Conservation (phyloP, 2,329 filamentous ascomycete genomes). For the Claviceps citrina region DNA sequence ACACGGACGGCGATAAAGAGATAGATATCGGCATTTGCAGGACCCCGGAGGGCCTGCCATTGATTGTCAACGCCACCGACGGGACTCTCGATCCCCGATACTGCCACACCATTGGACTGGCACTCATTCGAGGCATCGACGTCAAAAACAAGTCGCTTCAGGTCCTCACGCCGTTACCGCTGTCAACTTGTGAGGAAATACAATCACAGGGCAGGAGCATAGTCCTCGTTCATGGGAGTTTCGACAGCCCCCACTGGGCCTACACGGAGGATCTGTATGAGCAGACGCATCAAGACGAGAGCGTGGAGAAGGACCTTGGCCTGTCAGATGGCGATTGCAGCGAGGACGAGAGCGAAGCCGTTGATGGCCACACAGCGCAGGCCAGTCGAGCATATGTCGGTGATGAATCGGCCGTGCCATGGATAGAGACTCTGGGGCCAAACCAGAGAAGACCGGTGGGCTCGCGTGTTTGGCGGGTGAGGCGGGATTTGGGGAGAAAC, state of each 20-base stretch:
- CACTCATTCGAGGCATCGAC: slow-evolving; percentile 57
- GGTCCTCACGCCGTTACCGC: slow-evolving; percentile 45
- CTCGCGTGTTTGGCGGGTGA: slow-evolving; percentile 47
- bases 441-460: slow-evolving; percentile 41
- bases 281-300: slow-evolving; percentile 18
- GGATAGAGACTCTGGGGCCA: slow-evolving; percentile 42
- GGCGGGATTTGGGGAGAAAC: slow-evolving; percentile 41
- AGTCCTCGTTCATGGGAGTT: slow-evolving; percentile 51
- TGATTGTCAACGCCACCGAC: slow-evolving; percentile 40
- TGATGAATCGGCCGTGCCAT: slow-evolving; percentile 28
- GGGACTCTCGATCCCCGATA: slow-evolving; percentile 42
- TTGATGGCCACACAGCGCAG: slow-evolving; percentile 10
- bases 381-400: slow-evolving; percentile 6
- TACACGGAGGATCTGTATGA: slow-evolving; percentile 48
- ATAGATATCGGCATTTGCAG: slow-evolving; percentile 6
- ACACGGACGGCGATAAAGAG: neutral
- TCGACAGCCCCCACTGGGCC: slow-evolving; percentile 55
- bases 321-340: slow-evolving; percentile 21
- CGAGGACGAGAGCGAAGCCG: slow-evolving; percentile 13
- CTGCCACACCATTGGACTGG: slow-evolving; percentile 47
- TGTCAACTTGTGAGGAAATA: slow-evolving; percentile 24
- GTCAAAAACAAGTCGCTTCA: slow-evolving; percentile 37
- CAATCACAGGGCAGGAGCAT: slow-evolving; percentile 30
- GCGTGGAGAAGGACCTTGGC: slow-evolving; percentile 15
- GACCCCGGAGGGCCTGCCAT: slow-evolving; percentile 41